A percentile compares a stretch with the other conserved stretches of the same genome.
phyloP scores from a whole-genome alignment of 176 grass and related monocot genomes.

The Avena sativa region DNA sequence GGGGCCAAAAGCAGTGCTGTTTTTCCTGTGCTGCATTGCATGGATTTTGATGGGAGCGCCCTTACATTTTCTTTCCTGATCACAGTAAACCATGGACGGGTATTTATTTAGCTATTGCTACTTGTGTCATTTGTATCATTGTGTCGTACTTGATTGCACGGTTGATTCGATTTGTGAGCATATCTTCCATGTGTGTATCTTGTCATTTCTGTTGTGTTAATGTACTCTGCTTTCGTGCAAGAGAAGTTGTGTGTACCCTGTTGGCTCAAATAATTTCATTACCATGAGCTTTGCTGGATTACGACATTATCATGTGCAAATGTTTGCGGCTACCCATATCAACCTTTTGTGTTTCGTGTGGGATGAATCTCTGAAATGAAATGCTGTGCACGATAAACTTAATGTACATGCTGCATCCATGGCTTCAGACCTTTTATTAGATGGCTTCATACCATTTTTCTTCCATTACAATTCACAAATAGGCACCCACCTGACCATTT shows the following conservation, averaged over 20 bases:
- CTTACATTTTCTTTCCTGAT: slow-evolving; percentile 23
- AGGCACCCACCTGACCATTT: not conserved
- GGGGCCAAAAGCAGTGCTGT: slow-evolving; percentile 36
- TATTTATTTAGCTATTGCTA: slow-evolving; percentile 42
- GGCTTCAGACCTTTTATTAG: not conserved
- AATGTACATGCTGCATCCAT: too few relatives aligned
- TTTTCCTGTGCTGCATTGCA: slow-evolving; percentile 53
- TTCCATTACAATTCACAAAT: not conserved
- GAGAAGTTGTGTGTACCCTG: not conserved
- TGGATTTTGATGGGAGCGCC: slow-evolving; percentile 50
- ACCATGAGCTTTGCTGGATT: too few relatives aligned
- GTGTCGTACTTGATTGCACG: not conserved
- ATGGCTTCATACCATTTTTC: not conserved
- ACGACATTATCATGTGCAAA: too few relatives aligned
- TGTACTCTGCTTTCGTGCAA: not conserved
- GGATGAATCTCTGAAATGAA: too few relatives aligned
- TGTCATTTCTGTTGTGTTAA: not conserved
- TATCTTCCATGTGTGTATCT: not conserved
- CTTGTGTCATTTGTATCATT: slow-evolving; percentile 18
- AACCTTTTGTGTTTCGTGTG: too few relatives aligned
- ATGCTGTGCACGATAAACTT: too few relatives aligned
- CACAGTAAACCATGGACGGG: slow-evolving; percentile 17
- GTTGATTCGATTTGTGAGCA: not conserved
- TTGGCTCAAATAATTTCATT: not conserved
- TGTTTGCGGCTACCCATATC: too few relatives aligned